Conservation (phyloP, 305 asterid species). For the Fraxinus nigra region DNA sequence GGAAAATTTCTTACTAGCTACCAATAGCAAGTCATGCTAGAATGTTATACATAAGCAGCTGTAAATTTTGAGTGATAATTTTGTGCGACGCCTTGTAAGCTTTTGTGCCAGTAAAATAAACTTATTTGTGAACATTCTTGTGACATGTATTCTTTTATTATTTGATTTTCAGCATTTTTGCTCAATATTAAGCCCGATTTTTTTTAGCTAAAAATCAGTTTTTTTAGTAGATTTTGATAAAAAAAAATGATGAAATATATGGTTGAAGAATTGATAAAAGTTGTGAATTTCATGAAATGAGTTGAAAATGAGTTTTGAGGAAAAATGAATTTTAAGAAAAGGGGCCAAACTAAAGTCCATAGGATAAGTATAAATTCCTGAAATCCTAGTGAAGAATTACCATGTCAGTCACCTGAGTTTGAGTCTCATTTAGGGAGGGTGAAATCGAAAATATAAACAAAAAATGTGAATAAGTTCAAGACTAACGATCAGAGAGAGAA, state of each 20-base stretch:
- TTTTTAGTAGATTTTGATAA: background rate
- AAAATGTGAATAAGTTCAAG: background rate
- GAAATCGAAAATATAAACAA: background rate
- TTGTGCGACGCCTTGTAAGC: background rate
- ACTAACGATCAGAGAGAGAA: background rate
- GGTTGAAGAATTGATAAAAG: background rate
- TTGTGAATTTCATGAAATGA: background rate
- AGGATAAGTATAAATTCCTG: background rate
- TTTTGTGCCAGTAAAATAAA: background rate
- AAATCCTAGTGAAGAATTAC: background rate
- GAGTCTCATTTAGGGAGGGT: background rate
- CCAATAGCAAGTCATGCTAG: background rate
- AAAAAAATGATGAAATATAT: background rate
- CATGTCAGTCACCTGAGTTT: background rate
- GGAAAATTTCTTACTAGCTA: conserved; percentile 4
- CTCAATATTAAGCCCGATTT: background rate
- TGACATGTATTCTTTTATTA: background rate
- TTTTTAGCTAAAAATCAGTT: background rate
- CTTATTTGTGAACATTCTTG: background rate
- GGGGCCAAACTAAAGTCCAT: background rate
- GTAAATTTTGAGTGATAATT: conserved; percentile 16
- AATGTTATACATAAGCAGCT: conserved; percentile 18
- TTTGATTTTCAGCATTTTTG: background rate
- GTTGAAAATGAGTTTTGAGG: background rate
- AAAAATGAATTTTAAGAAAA: background rate